Conservation (phyloP, 768 basidiomycete species). For the Termitomyces sp. region DNA sequence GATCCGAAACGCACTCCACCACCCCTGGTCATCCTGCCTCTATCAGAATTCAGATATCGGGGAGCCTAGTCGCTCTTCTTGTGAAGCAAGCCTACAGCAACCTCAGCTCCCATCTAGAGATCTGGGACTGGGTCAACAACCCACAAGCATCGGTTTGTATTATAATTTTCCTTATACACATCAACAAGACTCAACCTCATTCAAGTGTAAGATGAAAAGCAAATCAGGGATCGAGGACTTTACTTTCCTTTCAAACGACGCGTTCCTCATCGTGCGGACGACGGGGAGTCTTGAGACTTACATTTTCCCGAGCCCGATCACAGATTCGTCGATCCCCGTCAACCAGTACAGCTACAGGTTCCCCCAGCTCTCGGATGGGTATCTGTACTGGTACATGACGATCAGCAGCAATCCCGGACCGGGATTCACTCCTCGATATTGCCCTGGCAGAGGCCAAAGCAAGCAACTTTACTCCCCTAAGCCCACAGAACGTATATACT, state of each 20-base stretch:
- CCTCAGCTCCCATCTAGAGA: constrained; percentile 44
- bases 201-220: constrained; percentile 41
- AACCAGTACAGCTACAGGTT: constrained; percentile 39
- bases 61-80: constrained; percentile 46
- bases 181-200: background rate
- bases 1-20: constrained; percentile 26
- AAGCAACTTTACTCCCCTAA: constrained; percentile 43
- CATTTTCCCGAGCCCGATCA: constrained; percentile 39
- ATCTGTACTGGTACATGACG: constrained; percentile 53
- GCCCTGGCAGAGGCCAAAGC: constrained; percentile 12
- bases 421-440: constrained; percentile 34
- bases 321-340: constrained; percentile 27
- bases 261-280: constrained; percentile 47
- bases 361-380: constrained; percentile 42
- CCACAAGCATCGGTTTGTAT: constrained; percentile 40
- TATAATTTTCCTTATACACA: background rate
- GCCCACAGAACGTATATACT: constrained; percentile 48
- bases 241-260: constrained; percentile 43
- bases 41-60: constrained; percentile 46
- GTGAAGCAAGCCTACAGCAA: constrained; percentile 45
- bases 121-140: constrained; percentile 49
- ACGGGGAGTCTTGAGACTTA: constrained; percentile 49
- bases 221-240: constrained; percentile 52
- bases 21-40: constrained; percentile 35
- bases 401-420: constrained; percentile 53